These are phyloP conservation scores for Debaryomycetaceae sp. DNA, from an alignment of 1,139 yeast genomes.

Conservation along the genomic window DNA sequence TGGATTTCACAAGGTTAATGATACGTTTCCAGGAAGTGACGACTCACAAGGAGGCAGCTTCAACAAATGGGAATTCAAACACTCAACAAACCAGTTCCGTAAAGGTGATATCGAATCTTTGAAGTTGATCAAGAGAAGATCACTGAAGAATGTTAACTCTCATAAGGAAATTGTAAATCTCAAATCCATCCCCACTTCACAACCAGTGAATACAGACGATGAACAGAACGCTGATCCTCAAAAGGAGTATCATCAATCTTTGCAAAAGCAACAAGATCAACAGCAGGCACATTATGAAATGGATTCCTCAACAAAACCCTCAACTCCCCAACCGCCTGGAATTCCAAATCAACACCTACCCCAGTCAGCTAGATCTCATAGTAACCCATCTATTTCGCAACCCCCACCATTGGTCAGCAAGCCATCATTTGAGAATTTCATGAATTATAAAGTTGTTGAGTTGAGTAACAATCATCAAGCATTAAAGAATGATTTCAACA, in stretches of 20 bases:
- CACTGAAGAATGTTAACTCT: slow-evolving; percentile 49
- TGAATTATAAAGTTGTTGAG: slow-evolving; percentile 37
- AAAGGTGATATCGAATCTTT: slow-evolving; percentile 61
- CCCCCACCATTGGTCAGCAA: slow-evolving; percentile 15
- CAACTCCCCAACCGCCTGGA: slow-evolving; percentile 10
- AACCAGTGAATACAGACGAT: slow-evolving; percentile 11
- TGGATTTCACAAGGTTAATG: slow-evolving; percentile 71
- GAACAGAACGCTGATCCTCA: neutral
- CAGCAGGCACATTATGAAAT: slow-evolving; percentile 4
- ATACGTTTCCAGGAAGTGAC: slow-evolving; percentile 26
- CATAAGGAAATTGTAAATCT: slow-evolving; percentile 42
- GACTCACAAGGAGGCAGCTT: slow-evolving; percentile 8
- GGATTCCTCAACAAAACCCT: slow-evolving; percentile 6
- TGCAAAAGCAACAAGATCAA: slow-evolving; percentile 4
- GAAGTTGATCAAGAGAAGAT: slow-evolving; percentile 59
- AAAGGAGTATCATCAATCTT: neutral
- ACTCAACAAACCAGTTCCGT: slow-evolving; percentile 59
- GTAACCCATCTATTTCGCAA: slow-evolving; percentile 1
- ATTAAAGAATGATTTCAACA: slow-evolving; percentile 34
- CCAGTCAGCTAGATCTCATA: slow-evolving; percentile 2
- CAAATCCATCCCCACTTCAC: slow-evolving; percentile 28
- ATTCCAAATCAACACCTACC: slow-evolving; percentile 3
- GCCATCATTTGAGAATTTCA: slow-evolving; percentile 19
- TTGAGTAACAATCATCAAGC: slow-evolving; percentile 33
- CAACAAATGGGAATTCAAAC: slow-evolving; percentile 65